phyloP scores from a whole-genome alignment of 2,329 filamentous ascomycete species.

The Whalleya microplaca region DNA sequence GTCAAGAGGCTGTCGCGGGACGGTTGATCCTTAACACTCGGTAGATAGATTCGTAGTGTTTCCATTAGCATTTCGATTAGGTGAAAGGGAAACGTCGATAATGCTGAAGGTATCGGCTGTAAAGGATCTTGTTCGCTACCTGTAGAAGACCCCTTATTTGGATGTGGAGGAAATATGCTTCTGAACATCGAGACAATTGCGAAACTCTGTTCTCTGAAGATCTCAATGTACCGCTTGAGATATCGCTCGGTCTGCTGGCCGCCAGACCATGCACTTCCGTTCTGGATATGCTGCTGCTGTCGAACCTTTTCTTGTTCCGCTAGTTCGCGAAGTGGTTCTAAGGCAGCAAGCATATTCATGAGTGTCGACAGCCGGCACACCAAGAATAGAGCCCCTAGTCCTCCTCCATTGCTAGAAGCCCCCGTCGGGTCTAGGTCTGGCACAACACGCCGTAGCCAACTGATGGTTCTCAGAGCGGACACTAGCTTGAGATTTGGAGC shows the following conservation, averaged over 20 bases:
- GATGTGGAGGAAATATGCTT: conserved; percentile 72
- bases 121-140: conserved; percentile 45
- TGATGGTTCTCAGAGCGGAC: conserved; percentile 85
- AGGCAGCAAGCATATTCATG: conserved; percentile 75
- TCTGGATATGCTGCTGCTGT: conserved; percentile 44
- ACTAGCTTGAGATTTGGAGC: conserved; percentile 83
- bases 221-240: conserved; percentile 93
- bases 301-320: conserved; percentile 79
- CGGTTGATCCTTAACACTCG: conserved; percentile 77
- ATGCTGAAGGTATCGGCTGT: conserved; percentile 70
- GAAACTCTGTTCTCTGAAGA: conserved; percentile 97
- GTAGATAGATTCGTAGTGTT: conserved; percentile 76
- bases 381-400: conserved; percentile 82
- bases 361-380: conserved; percentile 84
- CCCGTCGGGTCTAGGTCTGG: conserved; percentile 68
- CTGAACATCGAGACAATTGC: conserved; percentile 93
- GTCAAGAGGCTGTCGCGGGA: conserved; percentile 87
- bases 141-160: conserved; percentile 19
- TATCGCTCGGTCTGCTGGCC: conserved; percentile 95
- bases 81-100: conserved; percentile 84
- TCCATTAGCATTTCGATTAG: conserved; percentile 80
- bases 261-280: conserved; percentile 58
- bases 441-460: conserved; percentile 85
- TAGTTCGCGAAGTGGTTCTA: conserved; percentile 83
- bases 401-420: conserved; percentile 57